Evolutionary conservation across 768 basidiomycete genomes (phyloP), one percentile per base, ranked within the genome.

Genomic region (Fomitopsis serialis): DNA sequence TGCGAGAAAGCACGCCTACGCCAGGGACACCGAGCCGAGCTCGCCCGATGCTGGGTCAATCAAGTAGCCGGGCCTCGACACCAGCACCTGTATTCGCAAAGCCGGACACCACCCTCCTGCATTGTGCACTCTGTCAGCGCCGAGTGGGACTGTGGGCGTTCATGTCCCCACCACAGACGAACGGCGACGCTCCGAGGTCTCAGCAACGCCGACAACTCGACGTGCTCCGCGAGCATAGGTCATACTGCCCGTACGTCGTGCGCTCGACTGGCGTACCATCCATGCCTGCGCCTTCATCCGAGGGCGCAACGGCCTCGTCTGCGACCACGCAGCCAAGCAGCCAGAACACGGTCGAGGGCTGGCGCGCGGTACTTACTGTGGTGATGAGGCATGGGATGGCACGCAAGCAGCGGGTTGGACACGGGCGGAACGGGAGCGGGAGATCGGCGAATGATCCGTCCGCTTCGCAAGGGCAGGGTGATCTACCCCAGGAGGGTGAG

Each of bases 231-330:
- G 90, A 93, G 66, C 91, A 92, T 64, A 78, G 90, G 24, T 86
- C 87, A 2, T 90, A 88, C 60, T 92, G 91, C 59, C 90, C 90
- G n/a, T 92, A 90, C 56, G 79, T 89, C 25, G 82, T 85, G 34
- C 77, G 79, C 13, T 87, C 87, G 7, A 89, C 85, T 2, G 62
- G 74, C 2, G 72, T 89, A 11, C 85, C 86, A 3, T 78, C 81
- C 2, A 66, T 82, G 9, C 77, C 81, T 11, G 63, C 61, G 13
- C 63, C 59, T 12, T 52, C 50, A 48, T 15, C 47, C 40, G 21
- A n/a, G 46, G 48, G 50, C 42, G 35, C 17, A 50, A 36, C 46
- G 29, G 54, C 35, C 64, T 0, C 54, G 60, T 10, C 3, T 4
- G 58, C 68, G 19, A 56, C 62, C 27, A 61, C 60, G 32, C 29